Evolutionary conservation across 1,284 basidiomycete species (phyloP).

Genomic region (Volvariella volvacea): DNA sequence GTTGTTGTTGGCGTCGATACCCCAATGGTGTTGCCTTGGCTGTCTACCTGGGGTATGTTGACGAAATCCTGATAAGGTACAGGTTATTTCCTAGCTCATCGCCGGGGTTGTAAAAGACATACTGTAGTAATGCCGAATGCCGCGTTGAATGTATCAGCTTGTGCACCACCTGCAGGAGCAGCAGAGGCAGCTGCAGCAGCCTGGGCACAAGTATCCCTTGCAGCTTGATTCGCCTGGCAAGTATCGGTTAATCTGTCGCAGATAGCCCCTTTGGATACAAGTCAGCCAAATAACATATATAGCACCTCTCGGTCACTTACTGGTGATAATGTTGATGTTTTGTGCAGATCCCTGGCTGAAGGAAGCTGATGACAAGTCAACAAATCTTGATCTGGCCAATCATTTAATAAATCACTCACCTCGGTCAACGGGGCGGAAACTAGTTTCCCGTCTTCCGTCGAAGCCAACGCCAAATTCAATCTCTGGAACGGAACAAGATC

Average conservation of each 20-base stretch:
- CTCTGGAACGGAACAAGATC: slow-evolving; percentile 40
- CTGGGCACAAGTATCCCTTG: slow-evolving; percentile 39
- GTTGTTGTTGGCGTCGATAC: slow-evolving; percentile 8
- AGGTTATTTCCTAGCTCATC: slow-evolving; percentile 3
- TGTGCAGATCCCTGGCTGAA: slow-evolving; percentile 49
- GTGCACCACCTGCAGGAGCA: slow-evolving; percentile 36
- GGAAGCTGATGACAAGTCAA: slow-evolving; percentile 25
- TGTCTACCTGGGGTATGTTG: slow-evolving; percentile 25
- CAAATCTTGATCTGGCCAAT: slow-evolving; percentile 1
- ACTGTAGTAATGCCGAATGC: slow-evolving; percentile 43
- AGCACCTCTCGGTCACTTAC: too few relatives aligned
- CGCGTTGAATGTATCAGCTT: slow-evolving; percentile 55
- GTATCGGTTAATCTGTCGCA: slow-evolving; percentile 47
- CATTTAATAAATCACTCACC: slow-evolving; percentile 17
- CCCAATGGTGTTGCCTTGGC: slow-evolving; percentile 26
- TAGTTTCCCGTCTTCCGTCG: slow-evolving; percentile 46
- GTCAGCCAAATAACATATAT: slow-evolving; percentile 3
- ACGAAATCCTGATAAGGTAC: slow-evolving; percentile 26
- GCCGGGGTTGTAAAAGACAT: slow-evolving; percentile 7
- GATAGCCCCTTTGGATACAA: slow-evolving; percentile 34
- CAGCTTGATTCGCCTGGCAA: slow-evolving; percentile 35
- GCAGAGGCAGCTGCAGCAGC: slow-evolving; percentile 34
- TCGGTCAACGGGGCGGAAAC: slow-evolving; percentile 42
- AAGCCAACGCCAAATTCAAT: slow-evolving; percentile 48
- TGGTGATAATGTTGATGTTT: slow-evolving; percentile 44